These are phyloP conservation scores for Blastocystis sp. DNA, from an alignment of 352 stramenopile genomes.

Conservation along the genomic window DNA sequence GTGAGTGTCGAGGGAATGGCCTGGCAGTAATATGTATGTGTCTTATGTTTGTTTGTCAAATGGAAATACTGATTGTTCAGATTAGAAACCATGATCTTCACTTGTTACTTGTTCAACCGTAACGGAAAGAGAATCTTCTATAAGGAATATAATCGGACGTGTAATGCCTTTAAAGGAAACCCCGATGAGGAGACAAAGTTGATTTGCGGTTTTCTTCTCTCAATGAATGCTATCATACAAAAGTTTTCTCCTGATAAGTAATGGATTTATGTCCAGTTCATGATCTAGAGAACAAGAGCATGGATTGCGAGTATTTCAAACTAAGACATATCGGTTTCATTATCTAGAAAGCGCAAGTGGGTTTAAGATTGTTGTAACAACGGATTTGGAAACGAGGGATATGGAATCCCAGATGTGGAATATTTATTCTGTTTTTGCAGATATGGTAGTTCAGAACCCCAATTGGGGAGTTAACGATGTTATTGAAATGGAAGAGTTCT, in stretches of 20 bases:
- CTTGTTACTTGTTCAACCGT: conserved; percentile 18
- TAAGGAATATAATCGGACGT: conserved; percentile 29
- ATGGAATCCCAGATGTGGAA: conserved; percentile 28
- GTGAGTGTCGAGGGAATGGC: conserved; percentile 18
- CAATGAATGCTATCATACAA: conserved; percentile 44
- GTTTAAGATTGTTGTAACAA: conserved; percentile 25
- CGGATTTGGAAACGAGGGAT: background rate
- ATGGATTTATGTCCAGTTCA: background rate
- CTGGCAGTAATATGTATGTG: background rate
- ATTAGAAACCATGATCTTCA: conserved; percentile 25
- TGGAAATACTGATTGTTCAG: background rate
- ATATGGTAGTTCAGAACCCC: conserved; percentile 24
- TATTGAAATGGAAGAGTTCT: conserved; percentile 34
- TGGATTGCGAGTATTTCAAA: conserved; percentile 21
- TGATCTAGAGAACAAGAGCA: conserved; percentile 25
- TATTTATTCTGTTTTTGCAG: conserved; percentile 18
- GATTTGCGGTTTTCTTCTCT: conserved; percentile 54
- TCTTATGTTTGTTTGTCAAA: background rate
- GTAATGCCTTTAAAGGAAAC: conserved; percentile 38
- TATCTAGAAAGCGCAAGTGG: conserved; percentile 40
- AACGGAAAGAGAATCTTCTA: conserved; percentile 55
- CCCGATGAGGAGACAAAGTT: conserved; percentile 48
- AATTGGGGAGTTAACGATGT: conserved; percentile 45
- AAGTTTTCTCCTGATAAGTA: conserved; percentile 53
- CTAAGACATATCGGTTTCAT: conserved; percentile 50